phyloP scores from a whole-genome alignment of 192 early-diverging fungal species.

The Ambispora gerdemannii region DNA sequence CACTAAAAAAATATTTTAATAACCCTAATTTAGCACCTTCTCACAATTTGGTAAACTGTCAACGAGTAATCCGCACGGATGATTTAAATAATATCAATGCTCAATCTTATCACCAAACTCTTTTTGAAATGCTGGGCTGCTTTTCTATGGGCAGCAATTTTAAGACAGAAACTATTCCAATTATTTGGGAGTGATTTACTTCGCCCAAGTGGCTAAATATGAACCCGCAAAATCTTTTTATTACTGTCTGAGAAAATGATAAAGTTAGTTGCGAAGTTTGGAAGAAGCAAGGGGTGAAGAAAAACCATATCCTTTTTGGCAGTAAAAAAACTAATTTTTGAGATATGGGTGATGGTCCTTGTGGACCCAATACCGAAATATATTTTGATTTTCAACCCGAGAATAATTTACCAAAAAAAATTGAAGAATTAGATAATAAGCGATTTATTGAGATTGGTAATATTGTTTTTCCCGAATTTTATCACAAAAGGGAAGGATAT shows the following conservation, averaged over 20 bases:
- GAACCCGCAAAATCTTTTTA: not conserved
- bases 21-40: not conserved
- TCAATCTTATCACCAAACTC: conserved; percentile 57
- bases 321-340: conserved; percentile 59
- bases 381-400: conserved; percentile 57
- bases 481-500: conserved; percentile 43
- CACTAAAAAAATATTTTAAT: conserved; percentile 13
- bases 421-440: conserved; percentile 38
- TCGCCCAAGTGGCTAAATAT: not conserved
- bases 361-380: conserved; percentile 62
- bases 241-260: conserved; percentile 52
- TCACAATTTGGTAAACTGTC: conserved; percentile 13
- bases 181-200: conserved; percentile 57
- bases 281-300: conserved; percentile 50
- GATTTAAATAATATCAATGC: conserved; percentile 1
- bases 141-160: conserved; percentile 62
- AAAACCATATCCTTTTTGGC: conserved; percentile 48
- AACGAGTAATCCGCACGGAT: conserved; percentile 16
- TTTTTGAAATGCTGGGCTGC: conserved; percentile 67
- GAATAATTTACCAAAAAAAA: conserved; percentile 14
- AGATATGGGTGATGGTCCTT: conserved; percentile 67
- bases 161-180: conserved; percentile 49
- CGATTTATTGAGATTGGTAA: conserved; percentile 66
- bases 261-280: conserved; percentile 54
- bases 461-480: conserved; percentile 60